Percentiles rank a stretch among this genome's conserved stretches.
Evolutionary conservation across 768 basidiomycete species (phyloP).

Genomic region (Kwoniella europaea): DNA sequence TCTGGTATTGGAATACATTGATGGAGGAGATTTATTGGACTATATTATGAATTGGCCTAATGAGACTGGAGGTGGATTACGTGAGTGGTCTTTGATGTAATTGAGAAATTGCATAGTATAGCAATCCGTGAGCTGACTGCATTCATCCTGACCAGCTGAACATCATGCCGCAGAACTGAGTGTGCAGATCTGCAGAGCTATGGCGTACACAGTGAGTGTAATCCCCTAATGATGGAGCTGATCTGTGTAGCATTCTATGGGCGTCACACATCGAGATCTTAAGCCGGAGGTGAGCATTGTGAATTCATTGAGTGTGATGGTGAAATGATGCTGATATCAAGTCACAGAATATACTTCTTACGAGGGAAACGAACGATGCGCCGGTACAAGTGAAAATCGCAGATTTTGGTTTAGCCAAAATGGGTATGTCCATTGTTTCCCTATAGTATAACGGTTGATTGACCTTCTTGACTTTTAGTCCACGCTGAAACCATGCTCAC

Average conservation of each 20-base stretch:
- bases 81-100: constrained; percentile 61
- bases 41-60: constrained; percentile 63
- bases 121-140: neutral
- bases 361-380: constrained; percentile 61
- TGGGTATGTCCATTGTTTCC: constrained; percentile 47
- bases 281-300: constrained; percentile 66
- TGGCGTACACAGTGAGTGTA: constrained; percentile 56
- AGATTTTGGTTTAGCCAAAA: constrained; percentile 94
- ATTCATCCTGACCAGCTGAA: constrained; percentile 58
- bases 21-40: constrained; percentile 87
- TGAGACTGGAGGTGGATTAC: constrained; percentile 62
- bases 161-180: constrained; percentile 71
- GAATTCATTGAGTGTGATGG: neutral
- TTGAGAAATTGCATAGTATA: neutral
- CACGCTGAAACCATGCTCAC: constrained; percentile 58
- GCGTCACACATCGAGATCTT: constrained; percentile 89
- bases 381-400: constrained; percentile 85
- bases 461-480: constrained; percentile 23
- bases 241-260: constrained; percentile 61
- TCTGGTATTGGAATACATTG: constrained; percentile 79
- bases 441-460: neutral
- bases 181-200: constrained; percentile 77
- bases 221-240: neutral
- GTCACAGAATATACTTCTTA: constrained; percentile 79
- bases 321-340: constrained; percentile 15